Base-by-base conservation (phyloP, 2,329 filamentous ascomycete species). In the Trichoderma gracile region DNA sequence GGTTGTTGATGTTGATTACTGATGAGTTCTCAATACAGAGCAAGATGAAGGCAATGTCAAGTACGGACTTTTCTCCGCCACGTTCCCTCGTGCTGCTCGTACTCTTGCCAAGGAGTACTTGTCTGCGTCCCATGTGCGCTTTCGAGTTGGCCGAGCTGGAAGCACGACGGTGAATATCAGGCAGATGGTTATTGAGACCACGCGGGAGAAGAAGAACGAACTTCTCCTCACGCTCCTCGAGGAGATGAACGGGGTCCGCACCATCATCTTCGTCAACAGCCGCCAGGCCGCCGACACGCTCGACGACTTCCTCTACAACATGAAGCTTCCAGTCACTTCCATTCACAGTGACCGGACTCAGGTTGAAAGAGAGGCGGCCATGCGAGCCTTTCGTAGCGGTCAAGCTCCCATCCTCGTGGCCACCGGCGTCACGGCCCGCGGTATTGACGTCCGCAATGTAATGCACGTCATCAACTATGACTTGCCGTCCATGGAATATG, bases 381-480 rank as follows among this genome's bases (percentile, higher is more conserved):
- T 98, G 87, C 88, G 93, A 70, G 84, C 89, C 1, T 98, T 98
- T 83, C 88, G 91, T 21, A 81, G 79, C 21, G 94, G 91, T 1
- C 84, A 83, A 38, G 82, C 84, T 10, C 93, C 94, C 0, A 90
- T 99, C 63, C 77, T 99, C 65, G 86, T 98, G 66, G 88, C 94
- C 12, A 98, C 94, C 23, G 92, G 91, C 54, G 86, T 99, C 58
- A 88, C 90, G 58, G 91, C 92, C 72, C 92, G 95, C 70, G 95
- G 95, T 7, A 88, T 97, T 40, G 93, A 98, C 70, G 89, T 97
- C 42, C 86, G 86, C 65, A 92, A 95, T 68, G 89, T 98, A 6
- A 87, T 89, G 80, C 92, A 97, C 68, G 90, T 99, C 66, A 89
- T 99, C 82, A 98, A 99, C 78, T 98, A 88, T 70, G 93, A 98